These are phyloP conservation scores for Carex scoparia DNA, from an alignment of 176 grass and related monocot species.

Conservation along the genomic window DNA sequence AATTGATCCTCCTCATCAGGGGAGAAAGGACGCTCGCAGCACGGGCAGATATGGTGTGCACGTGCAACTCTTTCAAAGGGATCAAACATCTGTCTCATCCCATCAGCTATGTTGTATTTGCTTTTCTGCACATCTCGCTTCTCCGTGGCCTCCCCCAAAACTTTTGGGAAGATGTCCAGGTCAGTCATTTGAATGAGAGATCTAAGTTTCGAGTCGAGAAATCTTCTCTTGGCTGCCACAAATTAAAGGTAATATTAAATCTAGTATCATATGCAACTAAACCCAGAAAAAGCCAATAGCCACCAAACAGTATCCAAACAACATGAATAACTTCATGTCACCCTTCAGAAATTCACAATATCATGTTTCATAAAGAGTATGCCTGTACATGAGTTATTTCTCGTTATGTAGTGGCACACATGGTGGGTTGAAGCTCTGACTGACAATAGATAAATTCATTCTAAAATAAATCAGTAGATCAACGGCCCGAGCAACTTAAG, in stretches of 20 bases:
- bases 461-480: not conserved
- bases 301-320: not conserved
- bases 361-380: not conserved
- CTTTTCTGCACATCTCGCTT: constrained; percentile 89
- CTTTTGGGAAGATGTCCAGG: constrained; percentile 54
- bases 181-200: constrained; percentile 39
- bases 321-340: not conserved
- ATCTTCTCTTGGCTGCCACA: constrained; percentile 61
- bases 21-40: constrained; percentile 83
- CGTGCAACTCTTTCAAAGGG: constrained; percentile 83
- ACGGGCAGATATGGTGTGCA: constrained; percentile 72
- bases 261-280: not conserved
- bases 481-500: not conserved
- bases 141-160: constrained; percentile 65
- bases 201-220: constrained; percentile 61
- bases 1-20: constrained; percentile 87
- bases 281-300: not conserved
- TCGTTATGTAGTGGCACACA: not conserved
- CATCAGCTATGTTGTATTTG: constrained; percentile 54
- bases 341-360: not conserved
- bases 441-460: not conserved
- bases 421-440: not conserved
- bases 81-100: constrained; percentile 79
- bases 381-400: not conserved
- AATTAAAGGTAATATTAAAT: constrained; percentile 16